Evolutionary conservation across 2,329 filamentous ascomycete species (phyloP), one percentile per base, ranked within the genome.

Genomic region (Alternaria gansuensis): DNA sequence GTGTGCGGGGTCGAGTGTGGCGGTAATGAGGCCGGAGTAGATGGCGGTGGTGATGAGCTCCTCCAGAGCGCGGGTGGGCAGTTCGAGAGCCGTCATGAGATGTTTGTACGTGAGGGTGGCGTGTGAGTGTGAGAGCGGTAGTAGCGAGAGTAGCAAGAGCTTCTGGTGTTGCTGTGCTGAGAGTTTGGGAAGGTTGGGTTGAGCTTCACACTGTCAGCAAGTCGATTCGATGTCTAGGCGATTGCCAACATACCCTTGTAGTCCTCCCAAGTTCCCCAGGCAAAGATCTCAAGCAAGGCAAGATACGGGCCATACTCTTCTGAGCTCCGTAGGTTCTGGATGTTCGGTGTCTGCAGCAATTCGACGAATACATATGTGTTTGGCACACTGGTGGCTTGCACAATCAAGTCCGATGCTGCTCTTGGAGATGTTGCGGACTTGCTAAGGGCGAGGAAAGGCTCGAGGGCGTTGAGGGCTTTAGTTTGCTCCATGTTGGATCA

Each of bases 291-390:
- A 43, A 99, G 88, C 13, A 96, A 84, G 2, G 82, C 86, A 50
- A 95, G 83, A 78, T 92, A 81, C 39, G 77, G 69, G 6, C 83
- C 80, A 70, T 89, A 86, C 48, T 96, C 90, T 34, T 83, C 75
- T n/a, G 87, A 82, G 37, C 79, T 79, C 26, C 82, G 78, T 43
- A 98, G 87, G 11, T 86, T 84, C 78, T 95, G 90, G 66, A 98
- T 88, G 69, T 92, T 88, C 0, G 91, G 87, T 1, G 88, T 88
- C 69, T 90, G 85, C 36, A 99, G 88, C n/a, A 99, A 88, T 80
- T 98, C 94, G 67, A 91, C 87, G 81, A 99, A 99, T 79, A 98
- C 85, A 78, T 90, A 99, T 65, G 93, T 96, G 78, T 93, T 91
- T 28, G 91, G 88, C 55, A 89, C 89, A n/a, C 92, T 93, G 50